Percentiles rank a stretch among this genome's conserved stretches.
These are phyloP conservation scores for Aureobasidium zeae DNA, from an alignment of 2,329 filamentous ascomycete genomes.

Conservation along the genomic window DNA sequence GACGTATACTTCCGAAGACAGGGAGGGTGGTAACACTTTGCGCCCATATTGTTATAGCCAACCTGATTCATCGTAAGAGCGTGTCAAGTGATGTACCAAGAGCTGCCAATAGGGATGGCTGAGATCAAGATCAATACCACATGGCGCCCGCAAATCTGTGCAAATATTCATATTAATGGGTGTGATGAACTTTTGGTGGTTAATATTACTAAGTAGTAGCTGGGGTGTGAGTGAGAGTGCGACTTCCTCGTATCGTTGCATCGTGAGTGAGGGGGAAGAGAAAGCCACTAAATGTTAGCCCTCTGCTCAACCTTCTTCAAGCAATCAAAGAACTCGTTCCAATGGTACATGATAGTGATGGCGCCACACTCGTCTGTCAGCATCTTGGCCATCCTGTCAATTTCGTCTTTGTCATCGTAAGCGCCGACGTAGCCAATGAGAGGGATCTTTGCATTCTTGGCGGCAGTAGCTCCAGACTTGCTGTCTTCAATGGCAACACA, in stretches of 20 bases:
- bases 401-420: constrained; percentile 59
- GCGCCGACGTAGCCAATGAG: constrained; percentile 79
- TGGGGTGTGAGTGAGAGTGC: background rate
- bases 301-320: constrained; percentile 40
- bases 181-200: background rate
- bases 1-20: no score
- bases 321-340: constrained; percentile 42
- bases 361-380: constrained; percentile 41
- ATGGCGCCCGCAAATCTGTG: no score
- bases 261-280: background rate
- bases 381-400: constrained; percentile 41
- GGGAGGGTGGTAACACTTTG: no score
- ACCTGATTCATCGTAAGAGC: no score
- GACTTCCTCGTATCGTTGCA: background rate
- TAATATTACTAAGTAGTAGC: background rate
- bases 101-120: no score
- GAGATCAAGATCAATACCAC: no score
- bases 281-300: constrained; percentile 8
- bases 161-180: background rate
- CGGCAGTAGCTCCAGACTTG: constrained; percentile 72
- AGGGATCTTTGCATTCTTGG: constrained; percentile 66
- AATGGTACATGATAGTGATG: constrained; percentile 43
- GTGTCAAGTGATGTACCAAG: no score
- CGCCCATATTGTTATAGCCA: no score
- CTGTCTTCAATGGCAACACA: constrained; percentile 80